Conservation (phyloP, 1,284 basidiomycete species). For the Takashimella tepidaria region DNA sequence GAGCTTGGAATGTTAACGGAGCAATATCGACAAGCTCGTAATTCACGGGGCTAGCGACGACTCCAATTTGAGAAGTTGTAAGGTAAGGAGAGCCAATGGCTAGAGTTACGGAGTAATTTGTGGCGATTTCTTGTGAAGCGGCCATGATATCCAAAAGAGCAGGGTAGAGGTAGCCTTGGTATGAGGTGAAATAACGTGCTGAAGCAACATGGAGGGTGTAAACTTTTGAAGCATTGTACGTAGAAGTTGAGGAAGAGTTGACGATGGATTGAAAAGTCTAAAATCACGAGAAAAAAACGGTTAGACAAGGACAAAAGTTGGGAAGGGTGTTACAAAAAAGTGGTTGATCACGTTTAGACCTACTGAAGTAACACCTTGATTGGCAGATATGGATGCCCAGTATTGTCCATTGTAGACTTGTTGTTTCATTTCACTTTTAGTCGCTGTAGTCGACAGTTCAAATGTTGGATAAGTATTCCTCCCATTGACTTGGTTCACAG, state of each 20-base stretch:
- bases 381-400: neutral
- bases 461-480: neutral
- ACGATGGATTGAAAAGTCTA: neutral
- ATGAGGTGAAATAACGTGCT: neutral
- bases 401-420: neutral
- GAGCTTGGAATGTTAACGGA: constrained; percentile 10
- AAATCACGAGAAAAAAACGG: no score
- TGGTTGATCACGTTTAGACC: neutral
- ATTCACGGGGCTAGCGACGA: neutral
- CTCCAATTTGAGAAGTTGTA: neutral
- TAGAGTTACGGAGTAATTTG: neutral
- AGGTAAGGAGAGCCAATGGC: neutral
- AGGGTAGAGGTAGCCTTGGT: neutral
- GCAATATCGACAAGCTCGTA: constrained; percentile 3
- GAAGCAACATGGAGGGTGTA: neutral
- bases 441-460: neutral
- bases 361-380: neutral
- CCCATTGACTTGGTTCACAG: neutral
- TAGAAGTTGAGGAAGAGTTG: neutral
- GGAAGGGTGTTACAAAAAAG: no score
- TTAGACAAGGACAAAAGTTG: no score
- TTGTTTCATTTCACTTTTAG: neutral
- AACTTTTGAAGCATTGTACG: neutral
- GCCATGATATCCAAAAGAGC: no score
- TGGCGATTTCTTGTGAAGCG: neutral